Conservation (phyloP, 2,329 filamentous ascomycete genomes). For the Chrysosporium queenslandicum region DNA sequence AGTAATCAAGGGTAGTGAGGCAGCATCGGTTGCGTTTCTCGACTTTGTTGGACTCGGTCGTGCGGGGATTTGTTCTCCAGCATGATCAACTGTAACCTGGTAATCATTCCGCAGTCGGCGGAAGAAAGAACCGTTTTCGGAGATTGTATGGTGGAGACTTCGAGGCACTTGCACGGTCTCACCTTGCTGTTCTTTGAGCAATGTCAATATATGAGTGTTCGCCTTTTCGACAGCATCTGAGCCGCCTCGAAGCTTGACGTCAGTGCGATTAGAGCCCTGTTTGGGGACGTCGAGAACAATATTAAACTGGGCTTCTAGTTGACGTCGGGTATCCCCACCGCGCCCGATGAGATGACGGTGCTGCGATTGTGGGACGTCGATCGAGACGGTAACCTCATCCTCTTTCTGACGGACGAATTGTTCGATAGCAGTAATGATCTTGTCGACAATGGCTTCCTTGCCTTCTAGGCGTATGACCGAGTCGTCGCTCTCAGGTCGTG, state of each 20-base stretch:
- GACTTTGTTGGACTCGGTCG: constrained; percentile 49
- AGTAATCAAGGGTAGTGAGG: constrained; percentile 76
- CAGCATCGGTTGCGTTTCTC: constrained; percentile 45
- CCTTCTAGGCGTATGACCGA: constrained; percentile 84
- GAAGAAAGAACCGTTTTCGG: constrained; percentile 87
- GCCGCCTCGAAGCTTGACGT: constrained; percentile 74
- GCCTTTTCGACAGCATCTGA: constrained; percentile 71
- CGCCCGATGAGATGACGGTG: constrained; percentile 86
- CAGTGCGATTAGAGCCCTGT: constrained; percentile 72
- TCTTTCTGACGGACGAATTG: constrained; percentile 73
- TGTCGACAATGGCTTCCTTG: constrained; percentile 71
- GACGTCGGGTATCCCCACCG: constrained; percentile 75
- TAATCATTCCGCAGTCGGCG: constrained; percentile 75
- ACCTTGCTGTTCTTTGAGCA: constrained; percentile 78
- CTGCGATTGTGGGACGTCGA: constrained; percentile 82
- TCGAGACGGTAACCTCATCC: constrained; percentile 63
- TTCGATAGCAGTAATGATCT: constrained; percentile 73
- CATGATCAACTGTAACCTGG: constrained; percentile 85
- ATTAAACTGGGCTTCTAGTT: constrained; percentile 75
- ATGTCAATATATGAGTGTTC: constrained; percentile 65
- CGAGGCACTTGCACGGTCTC: constrained; percentile 79
- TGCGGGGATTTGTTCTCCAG: constrained; percentile 63
- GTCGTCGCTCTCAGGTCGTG: constrained; percentile 72
- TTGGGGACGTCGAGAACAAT: constrained; percentile 85
- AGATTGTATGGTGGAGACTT: constrained; percentile 68